These are phyloP conservation scores for Cetraspora pellucida DNA, from an alignment of 192 early-diverging fungal species.

Conservation along the genomic window DNA sequence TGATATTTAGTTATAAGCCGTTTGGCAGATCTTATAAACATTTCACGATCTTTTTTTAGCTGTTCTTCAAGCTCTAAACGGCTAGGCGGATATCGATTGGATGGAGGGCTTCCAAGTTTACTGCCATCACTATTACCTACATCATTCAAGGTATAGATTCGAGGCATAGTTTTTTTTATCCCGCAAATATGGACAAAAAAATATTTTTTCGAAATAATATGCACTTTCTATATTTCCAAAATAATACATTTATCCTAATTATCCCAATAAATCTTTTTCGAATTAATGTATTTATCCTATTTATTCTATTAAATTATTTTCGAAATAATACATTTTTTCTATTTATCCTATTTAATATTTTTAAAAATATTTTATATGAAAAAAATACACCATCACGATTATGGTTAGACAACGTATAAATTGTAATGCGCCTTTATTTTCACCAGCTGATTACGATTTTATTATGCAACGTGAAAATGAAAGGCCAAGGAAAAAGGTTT, in stretches of 20 bases:
- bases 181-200: not conserved
- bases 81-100: not conserved
- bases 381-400: not conserved
- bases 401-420: not conserved
- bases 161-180: not conserved
- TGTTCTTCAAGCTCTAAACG: slow-evolving; percentile 9
- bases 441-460: not conserved
- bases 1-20: slow-evolving; percentile 10
- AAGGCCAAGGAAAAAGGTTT: not conserved
- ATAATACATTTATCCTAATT: slow-evolving; percentile 16
- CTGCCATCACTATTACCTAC: slow-evolving; percentile 3
- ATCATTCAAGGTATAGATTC: slow-evolving; percentile 9
- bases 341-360: slow-evolving; percentile 10
- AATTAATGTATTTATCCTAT: slow-evolving; percentile 6
- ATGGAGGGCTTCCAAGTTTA: not conserved
- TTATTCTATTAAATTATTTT: slow-evolving; percentile 11
- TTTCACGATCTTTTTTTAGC: slow-evolving; percentile 18
- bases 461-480: not conserved
- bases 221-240: not conserved
- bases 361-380: not conserved
- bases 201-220: slow-evolving; percentile 3
- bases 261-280: not conserved
- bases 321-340: not conserved
- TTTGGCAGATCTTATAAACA: not conserved
- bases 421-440: slow-evolving; percentile 6